phyloP scores from a whole-genome alignment of 2,329 filamentous ascomycete genomes.

The Apiospora sp. region DNA sequence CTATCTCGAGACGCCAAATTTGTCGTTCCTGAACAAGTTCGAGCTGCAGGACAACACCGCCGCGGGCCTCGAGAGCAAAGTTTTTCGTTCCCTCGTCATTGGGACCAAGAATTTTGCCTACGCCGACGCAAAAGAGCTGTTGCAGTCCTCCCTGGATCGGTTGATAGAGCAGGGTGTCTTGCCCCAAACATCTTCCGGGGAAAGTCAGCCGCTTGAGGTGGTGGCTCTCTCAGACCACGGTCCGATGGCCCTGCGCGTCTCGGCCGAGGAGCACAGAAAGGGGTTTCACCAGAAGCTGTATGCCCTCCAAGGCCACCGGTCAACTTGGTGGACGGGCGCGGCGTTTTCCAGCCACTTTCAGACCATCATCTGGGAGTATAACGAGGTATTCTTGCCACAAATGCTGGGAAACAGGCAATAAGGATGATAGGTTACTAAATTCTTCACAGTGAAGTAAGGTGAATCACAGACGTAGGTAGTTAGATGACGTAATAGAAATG shows the following conservation, averaged over 20 bases:
- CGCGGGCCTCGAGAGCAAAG: background rate
- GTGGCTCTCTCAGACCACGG: background rate
- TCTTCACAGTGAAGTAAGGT: too few relatives aligned
- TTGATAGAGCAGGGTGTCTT: background rate
- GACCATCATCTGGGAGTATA: background rate
- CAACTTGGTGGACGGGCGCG: constrained; percentile 18
- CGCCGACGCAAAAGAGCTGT: background rate
- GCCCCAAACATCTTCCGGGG: background rate
- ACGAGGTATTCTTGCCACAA: background rate
- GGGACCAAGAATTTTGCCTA: background rate
- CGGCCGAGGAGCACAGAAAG: background rate
- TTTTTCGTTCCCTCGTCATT: background rate
- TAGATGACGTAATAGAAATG: too few relatives aligned
- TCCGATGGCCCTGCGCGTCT: background rate
- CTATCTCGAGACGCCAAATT: constrained; percentile 20
- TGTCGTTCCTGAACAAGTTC: constrained; percentile 20
- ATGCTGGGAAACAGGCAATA: background rate
- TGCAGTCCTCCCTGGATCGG: background rate
- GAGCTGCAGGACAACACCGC: background rate
- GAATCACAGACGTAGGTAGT: too few relatives aligned
- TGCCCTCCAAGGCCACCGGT: constrained; percentile 11
- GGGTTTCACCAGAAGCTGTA: background rate
- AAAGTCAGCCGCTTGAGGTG: background rate
- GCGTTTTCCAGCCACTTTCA: constrained; percentile 14
- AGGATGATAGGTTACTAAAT: too few relatives aligned